Base-by-base conservation (phyloP, 2,329 filamentous ascomycete genomes). In the Alternaria atra region DNA sequence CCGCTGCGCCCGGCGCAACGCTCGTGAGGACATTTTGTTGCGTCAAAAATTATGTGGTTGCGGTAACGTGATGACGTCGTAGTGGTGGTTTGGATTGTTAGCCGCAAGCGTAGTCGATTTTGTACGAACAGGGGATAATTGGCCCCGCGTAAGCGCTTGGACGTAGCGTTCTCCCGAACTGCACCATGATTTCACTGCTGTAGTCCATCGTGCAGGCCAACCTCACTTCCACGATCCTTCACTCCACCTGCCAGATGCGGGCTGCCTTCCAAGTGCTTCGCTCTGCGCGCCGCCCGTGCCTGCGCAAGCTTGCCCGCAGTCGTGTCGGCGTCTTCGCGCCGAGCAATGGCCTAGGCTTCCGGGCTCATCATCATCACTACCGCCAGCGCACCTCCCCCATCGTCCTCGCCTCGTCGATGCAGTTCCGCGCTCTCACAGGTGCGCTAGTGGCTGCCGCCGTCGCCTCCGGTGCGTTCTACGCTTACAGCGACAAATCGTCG, bases 381-480 rank as follows among this genome's bases (percentile, higher is more conserved):
- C 73, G 70, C 76, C 71, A 68, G 68, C 76, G 77, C 57, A 77
- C 74, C 65, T 68, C 78, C 56, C 74, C 82, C 65, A 77, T 75
- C 69, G 79, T 86, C 58, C 81, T 91, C 58, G 85, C 83, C 67
- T 89, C 89, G 68, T 91, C 90, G 69, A 94, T 94, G 91, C 90
- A 91, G 79, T 80, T 90, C 74, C 89, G 91, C 65, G 86, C 89
- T 69, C 83, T 91, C 67, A 87, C 87, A 5, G 83, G 88, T 69
- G 90, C 89, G 61, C 78, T 93, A 60, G 84, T 90, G 59, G 90
- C 91, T 64, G 87, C 88, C 73, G 84, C 92, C 60, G 84, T 84
- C 53, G 91, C 90, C 68, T 92, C 90, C 80, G 90, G 90, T 65
- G 90, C 90, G 67, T 94, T 90, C 85, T 93, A 93, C 81, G 85